Evolutionary conservation across 352 stramenopile species (phyloP).

Genomic region (Phytophthora idaei): DNA sequence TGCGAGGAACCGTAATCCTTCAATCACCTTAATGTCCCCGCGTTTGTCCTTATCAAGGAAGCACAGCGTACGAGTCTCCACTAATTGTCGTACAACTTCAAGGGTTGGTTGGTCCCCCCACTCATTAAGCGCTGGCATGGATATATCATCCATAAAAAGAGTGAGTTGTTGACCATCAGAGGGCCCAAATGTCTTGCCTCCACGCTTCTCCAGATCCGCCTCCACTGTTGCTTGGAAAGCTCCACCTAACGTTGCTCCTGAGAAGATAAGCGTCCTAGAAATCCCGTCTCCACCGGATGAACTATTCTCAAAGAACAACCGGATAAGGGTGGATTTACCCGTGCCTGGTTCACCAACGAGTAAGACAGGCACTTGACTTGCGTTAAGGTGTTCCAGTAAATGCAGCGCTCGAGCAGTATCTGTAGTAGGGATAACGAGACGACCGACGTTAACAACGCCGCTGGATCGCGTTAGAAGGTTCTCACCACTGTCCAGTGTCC

Average conservation of each 20-base stretch:
- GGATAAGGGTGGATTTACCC: conserved; percentile 85
- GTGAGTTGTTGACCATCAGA: conserved; percentile 76
- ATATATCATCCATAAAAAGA: conserved; percentile 82
- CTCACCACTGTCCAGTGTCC: conserved; percentile 53
- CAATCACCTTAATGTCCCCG: conserved; percentile 77
- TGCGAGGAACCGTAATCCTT: conserved; percentile 70
- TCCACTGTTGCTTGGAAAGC: conserved; percentile 85
- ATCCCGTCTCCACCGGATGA: conserved; percentile 42
- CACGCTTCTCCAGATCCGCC: conserved; percentile 75
- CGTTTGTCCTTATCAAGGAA: conserved; percentile 89
- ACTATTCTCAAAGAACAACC: conserved; percentile 75
- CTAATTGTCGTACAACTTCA: conserved; percentile 74
- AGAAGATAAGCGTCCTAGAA: conserved; percentile 91
- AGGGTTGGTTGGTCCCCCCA: conserved; percentile 84
- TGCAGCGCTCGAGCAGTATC: conserved; percentile 80
- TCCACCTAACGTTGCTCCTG: conserved; percentile 73
- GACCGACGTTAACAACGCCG: conserved; percentile 70
- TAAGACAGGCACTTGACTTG: conserved; percentile 66
- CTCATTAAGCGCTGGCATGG: conserved; percentile 67
- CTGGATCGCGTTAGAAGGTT: conserved; percentile 32
- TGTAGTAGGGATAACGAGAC: conserved; percentile 86
- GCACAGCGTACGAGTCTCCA: conserved; percentile 70
- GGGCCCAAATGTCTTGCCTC: conserved; percentile 81
- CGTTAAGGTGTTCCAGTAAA: conserved; percentile 71
- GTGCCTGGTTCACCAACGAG: conserved; percentile 87